Conservation (phyloP, 768 basidiomycete genomes). For the Suillus americanus region DNA sequence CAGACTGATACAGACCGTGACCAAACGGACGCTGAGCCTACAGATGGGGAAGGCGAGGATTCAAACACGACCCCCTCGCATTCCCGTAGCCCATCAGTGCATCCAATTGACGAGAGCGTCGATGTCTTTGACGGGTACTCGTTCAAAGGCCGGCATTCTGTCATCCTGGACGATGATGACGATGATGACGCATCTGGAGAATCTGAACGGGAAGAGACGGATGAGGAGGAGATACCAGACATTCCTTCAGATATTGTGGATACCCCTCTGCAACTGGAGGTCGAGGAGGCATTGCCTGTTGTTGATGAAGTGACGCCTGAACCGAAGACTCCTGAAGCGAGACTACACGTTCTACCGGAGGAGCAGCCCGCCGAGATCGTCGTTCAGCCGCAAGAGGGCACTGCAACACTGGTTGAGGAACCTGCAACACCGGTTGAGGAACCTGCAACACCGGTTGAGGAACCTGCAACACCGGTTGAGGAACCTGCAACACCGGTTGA, state of each 20-base stretch:
- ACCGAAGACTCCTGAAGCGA: conserved; percentile 78
- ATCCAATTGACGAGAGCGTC: conserved; percentile 49
- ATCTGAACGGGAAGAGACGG: conserved; percentile 34
- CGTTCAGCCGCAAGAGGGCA: conserved; percentile 15
- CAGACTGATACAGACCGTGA: conserved; percentile 65
- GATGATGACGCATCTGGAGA: conserved; percentile 50
- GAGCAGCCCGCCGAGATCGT: conserved; percentile 15
- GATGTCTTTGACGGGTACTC: conserved; percentile 95
- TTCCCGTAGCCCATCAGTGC: conserved; percentile 74
- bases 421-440: conserved; percentile 16
- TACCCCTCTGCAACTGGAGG: conserved; percentile 25
- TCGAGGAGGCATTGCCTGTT: conserved; percentile 27
- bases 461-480: conserved; percentile 18
- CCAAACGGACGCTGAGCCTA: conserved; percentile 68
- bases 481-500: conserved; percentile 7
- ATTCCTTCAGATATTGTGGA: conserved; percentile 19
- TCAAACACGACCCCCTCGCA: conserved; percentile 78
- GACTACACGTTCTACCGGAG: conserved; percentile 37
- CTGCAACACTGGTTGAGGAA: conserved; percentile 14
- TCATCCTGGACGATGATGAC: conserved; percentile 72
- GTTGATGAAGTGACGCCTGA: conserved; percentile 41
- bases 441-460: conserved; percentile 15
- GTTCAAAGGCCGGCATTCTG: conserved; percentile 84
- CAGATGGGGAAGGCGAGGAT: conserved; percentile 75
- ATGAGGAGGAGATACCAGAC: conserved; percentile 37